These are phyloP conservation scores for Vachellia collinsii DNA, from an alignment of 306 rosid genomes.

Conservation along the genomic window DNA sequence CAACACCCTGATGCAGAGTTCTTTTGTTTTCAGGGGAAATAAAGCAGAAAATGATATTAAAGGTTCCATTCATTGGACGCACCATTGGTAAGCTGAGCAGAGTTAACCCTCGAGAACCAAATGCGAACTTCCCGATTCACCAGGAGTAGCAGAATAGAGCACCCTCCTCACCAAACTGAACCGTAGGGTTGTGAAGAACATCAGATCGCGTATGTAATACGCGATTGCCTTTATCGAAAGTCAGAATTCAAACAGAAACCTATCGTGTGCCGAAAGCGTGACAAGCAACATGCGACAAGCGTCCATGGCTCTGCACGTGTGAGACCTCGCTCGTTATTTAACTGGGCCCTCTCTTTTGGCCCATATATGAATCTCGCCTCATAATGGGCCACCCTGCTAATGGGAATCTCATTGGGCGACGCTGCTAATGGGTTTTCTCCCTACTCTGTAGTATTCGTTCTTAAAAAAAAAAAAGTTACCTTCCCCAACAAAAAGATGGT, in stretches of 20 bases:
- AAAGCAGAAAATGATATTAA: neutral
- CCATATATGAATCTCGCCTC: neutral
- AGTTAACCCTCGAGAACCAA: constrained; percentile 37
- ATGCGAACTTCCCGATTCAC: constrained; percentile 29
- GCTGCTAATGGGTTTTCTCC: too few relatives aligned
- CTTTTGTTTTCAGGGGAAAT: neutral
- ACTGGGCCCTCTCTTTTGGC: neutral
- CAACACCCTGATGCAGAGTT: neutral
- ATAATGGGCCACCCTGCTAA: neutral
- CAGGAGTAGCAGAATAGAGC: neutral
- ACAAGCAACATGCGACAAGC: neutral
- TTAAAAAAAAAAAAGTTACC: too few relatives aligned
- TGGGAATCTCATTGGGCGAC: too few relatives aligned
- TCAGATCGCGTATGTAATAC: constrained; percentile 41
- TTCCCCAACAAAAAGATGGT: too few relatives aligned
- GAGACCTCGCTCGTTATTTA: neutral
- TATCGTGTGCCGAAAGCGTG: neutral
- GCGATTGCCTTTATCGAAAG: constrained; percentile 15
- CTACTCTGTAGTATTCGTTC: too few relatives aligned
- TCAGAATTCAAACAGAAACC: neutral
- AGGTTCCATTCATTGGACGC: neutral
- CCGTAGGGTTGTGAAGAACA: neutral
- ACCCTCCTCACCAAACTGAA: neutral
- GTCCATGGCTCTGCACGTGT: neutral
- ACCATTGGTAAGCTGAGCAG: constrained; percentile 46